These are phyloP conservation scores for Forsythia viridissima DNA, from an alignment of 257 asterid genomes.

Conservation along the genomic window DNA sequence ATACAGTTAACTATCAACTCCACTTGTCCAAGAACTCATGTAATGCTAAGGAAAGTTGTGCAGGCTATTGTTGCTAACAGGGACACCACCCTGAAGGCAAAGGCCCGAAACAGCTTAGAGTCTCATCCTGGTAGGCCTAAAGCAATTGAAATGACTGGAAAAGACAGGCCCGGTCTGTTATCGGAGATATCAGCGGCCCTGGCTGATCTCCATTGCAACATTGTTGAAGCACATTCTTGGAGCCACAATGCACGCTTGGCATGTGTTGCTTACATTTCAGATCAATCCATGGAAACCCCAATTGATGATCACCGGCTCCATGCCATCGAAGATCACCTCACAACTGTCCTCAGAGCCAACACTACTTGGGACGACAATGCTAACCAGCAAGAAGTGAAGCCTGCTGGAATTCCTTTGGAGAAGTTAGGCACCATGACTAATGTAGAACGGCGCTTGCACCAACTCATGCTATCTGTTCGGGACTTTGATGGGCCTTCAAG, in stretches of 20 bases:
- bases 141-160: slow-evolving; percentile 77
- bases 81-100: slow-evolving; percentile 22
- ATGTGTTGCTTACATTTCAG: slow-evolving; percentile 67
- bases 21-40: background rate
- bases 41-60: background rate
- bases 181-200: slow-evolving; percentile 84
- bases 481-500: slow-evolving; percentile 51
- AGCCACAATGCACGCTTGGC: slow-evolving; percentile 71
- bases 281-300: slow-evolving; percentile 38
- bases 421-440: slow-evolving; percentile 45
- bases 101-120: slow-evolving; percentile 26
- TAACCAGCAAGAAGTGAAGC: slow-evolving; percentile 48
- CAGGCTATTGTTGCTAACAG: slow-evolving; percentile 53
- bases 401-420: slow-evolving; percentile 54
- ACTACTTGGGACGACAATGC: slow-evolving; percentile 32
- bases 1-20: background rate
- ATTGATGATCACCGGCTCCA: slow-evolving; percentile 61
- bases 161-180: slow-evolving; percentile 71
- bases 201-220: slow-evolving; percentile 70
- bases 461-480: slow-evolving; percentile 60
- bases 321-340: slow-evolving; percentile 62
- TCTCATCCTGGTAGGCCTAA: slow-evolving; percentile 33
- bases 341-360: slow-evolving; percentile 67
- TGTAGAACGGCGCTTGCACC: slow-evolving; percentile 73
- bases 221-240: slow-evolving; percentile 80